Evolutionary conservation across 2,329 filamentous ascomycete species (phyloP).

Genomic region (Monilinia fructicola): DNA sequence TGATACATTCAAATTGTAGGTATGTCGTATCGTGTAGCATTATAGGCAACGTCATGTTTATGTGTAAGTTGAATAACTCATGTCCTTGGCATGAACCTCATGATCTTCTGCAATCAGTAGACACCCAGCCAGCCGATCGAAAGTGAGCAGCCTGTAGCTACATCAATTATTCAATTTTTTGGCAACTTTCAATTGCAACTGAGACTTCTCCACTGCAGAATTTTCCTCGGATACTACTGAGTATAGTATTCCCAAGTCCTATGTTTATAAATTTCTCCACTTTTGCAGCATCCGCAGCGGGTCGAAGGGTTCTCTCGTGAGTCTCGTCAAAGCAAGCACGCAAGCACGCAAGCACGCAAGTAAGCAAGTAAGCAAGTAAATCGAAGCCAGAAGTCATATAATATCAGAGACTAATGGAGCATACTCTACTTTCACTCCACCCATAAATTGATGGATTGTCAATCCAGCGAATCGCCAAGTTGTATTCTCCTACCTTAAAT

Average conservation of each 20-base stretch:
- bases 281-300: slow-evolving; percentile 4
- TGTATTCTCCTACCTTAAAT: neutral
- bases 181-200: neutral
- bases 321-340: slow-evolving; percentile 8
- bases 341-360: slow-evolving; percentile 13
- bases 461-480: slow-evolving; percentile 1
- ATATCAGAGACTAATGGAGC: neutral
- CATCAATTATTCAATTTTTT: neutral
- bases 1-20: neutral
- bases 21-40: neutral
- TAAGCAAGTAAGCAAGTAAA: slow-evolving; percentile 8
- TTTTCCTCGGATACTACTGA: neutral
- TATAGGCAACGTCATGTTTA: neutral
- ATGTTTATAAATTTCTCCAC: neutral
- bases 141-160: neutral
- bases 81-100: neutral
- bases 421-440: slow-evolving; percentile 3
- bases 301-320: neutral
- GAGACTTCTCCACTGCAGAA: slow-evolving; percentile 12
- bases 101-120: neutral
- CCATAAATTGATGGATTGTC: neutral
- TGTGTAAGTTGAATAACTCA: neutral
- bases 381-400: neutral
- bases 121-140: neutral
- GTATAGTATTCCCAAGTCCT: neutral